Conservation (phyloP, 2,329 filamentous ascomycete species). For the Exophiala calicioides region DNA sequence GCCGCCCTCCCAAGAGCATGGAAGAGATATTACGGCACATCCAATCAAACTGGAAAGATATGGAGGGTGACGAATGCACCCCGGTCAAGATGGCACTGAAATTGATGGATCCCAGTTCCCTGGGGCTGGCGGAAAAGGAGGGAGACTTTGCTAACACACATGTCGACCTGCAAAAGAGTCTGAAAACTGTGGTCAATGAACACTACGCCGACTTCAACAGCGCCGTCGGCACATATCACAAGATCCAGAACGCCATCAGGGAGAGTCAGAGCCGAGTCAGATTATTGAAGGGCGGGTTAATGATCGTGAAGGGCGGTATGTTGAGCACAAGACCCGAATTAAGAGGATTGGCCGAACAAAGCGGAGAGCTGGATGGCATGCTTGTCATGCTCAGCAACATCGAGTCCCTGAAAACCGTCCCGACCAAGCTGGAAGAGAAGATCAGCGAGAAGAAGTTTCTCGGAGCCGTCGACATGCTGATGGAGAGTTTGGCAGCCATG, state of each 20-base stretch:
- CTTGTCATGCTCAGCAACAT: conserved; percentile 79
- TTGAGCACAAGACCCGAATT: conserved; percentile 86
- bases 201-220: conserved; percentile 99
- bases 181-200: conserved; percentile 96
- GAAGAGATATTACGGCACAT: conserved; percentile 55
- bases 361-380: conserved; percentile 87
- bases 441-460: conserved; percentile 97
- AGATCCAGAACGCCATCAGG: conserved; percentile 92
- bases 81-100: conserved; percentile 94
- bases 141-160: conserved; percentile 81
- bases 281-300: conserved; percentile 77
- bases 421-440: conserved; percentile 87
- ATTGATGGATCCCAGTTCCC: conserved; percentile 88
- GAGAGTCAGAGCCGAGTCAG: conserved; percentile 83
- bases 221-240: conserved; percentile 98
- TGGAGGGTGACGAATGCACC: conserved; percentile 84
- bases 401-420: conserved; percentile 84
- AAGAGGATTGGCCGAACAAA: conserved; percentile 82
- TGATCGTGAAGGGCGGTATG: conserved; percentile 76
- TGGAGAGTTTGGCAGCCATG: conserved; percentile 80
- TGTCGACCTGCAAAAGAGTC: conserved; percentile 82
- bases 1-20: conserved; percentile 29
- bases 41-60: conserved; percentile 84
- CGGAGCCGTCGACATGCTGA: conserved; percentile 86
- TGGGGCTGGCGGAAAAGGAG: conserved; percentile 88